phyloP scores from a whole-genome alignment of 768 basidiomycete species.

The Candolleomyces aberdarensis region DNA sequence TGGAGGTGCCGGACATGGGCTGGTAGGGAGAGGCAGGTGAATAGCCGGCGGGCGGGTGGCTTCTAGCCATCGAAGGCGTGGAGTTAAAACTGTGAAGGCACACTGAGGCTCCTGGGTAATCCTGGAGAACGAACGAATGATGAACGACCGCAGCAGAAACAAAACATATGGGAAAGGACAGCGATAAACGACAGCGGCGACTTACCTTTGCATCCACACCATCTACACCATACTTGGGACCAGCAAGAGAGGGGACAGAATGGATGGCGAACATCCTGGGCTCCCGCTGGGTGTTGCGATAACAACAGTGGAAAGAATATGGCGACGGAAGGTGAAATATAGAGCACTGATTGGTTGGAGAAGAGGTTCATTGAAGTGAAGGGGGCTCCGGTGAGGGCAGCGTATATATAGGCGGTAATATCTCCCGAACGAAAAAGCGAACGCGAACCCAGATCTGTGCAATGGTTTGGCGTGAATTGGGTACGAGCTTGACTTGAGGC shows the following conservation, averaged over 20 bases:
- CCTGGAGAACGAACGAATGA: conserved; percentile 5
- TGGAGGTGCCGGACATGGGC: too few species aligned
- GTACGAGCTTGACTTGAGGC: background rate
- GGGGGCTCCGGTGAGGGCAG: background rate
- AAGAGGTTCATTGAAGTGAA: background rate
- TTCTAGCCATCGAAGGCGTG: conserved; percentile 22
- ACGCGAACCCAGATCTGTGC: background rate
- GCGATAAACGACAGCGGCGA: too few species aligned
- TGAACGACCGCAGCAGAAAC: background rate
- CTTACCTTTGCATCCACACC: conserved; percentile 22
- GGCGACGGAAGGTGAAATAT: too few species aligned
- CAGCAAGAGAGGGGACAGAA: conserved; percentile 21
- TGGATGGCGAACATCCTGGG: conserved; percentile 28
- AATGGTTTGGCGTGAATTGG: background rate
- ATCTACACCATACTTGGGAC: conserved; percentile 23
- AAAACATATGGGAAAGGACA: background rate
- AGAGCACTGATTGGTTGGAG: background rate
- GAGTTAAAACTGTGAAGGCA: conserved; percentile 25
- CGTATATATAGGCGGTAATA: background rate
- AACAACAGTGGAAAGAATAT: background rate
- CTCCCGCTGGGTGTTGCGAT: background rate
- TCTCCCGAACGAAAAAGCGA: background rate
- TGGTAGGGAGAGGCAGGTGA: conserved; percentile 33
- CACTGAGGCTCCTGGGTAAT: conserved; percentile 8
- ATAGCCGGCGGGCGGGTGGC: conserved; percentile 26